Evolutionary conservation across 1,139 yeast genomes (phyloP).

Genomic region (Pichia sp.): DNA sequence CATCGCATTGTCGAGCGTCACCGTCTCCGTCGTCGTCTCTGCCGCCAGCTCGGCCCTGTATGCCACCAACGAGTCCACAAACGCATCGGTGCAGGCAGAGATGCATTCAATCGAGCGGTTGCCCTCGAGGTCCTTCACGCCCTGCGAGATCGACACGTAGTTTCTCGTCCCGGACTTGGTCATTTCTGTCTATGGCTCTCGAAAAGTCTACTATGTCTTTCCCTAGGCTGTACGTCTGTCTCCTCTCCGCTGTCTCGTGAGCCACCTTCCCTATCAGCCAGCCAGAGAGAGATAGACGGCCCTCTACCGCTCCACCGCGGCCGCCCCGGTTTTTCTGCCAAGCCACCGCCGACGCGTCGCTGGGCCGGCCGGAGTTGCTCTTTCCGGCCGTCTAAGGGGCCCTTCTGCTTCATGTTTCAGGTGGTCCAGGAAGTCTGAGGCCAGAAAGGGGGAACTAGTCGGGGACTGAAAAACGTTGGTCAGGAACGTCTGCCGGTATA

Average conservation of each 20-base stretch:
- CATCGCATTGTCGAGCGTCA: background rate
- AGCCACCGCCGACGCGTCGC: conserved; percentile 1
- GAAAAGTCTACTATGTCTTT: too few species aligned
- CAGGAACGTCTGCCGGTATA: too few species aligned
- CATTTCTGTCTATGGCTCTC: background rate
- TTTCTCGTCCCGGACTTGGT: conserved; percentile 6
- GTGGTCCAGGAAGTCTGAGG: too few species aligned
- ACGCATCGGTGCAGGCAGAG: conserved; percentile 18
- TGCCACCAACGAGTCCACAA: background rate
- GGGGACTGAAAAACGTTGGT: background rate
- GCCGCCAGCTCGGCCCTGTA: background rate
- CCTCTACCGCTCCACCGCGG: too few species aligned
- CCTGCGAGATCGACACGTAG: conserved; percentile 25
- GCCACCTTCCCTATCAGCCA: background rate
- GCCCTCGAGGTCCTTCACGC: conserved; percentile 30
- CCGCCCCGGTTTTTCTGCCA: background rate
- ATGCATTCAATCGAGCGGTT: conserved; percentile 32
- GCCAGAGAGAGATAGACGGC: too few species aligned
- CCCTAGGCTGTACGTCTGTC: too few species aligned
- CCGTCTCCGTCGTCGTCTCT: background rate
- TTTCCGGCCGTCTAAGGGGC: background rate
- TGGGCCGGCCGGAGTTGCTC: background rate
- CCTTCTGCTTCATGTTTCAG: conserved; percentile 1
- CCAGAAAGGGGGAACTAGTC: too few species aligned
- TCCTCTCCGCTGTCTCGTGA: background rate